Percentiles rank a stretch among this genome's conserved stretches.
These are phyloP conservation scores for Saccharomyces eubayanus DNA, from an alignment of 805 yeast species.

Conservation along the genomic window DNA sequence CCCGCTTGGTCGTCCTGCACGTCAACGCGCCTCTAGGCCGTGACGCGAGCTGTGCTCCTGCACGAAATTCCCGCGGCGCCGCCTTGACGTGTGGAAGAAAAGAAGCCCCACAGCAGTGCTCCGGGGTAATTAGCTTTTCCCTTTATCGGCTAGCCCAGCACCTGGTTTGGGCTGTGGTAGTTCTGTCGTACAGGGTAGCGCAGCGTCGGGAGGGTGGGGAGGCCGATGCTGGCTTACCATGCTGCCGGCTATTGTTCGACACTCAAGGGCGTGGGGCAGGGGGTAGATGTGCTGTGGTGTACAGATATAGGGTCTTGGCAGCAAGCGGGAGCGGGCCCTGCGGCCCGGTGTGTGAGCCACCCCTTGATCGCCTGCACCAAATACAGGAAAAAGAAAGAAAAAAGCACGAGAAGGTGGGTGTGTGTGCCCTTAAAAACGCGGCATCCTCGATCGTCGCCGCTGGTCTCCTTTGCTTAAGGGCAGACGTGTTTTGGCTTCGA, in stretches of 20 bases:
- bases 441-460: background rate
- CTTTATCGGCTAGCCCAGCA: background rate
- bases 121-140: background rate
- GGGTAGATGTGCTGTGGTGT: background rate
- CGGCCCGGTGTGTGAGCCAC: background rate
- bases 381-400: background rate
- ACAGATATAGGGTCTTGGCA: background rate
- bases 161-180: background rate
- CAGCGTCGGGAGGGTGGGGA: no score
- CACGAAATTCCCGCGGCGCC: background rate
- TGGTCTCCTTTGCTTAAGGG: background rate
- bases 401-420: background rate
- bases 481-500: background rate
- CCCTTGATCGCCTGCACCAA: background rate
- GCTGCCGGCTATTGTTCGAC: background rate
- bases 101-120: background rate
- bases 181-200: no score
- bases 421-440: background rate
- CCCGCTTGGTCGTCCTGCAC: background rate
- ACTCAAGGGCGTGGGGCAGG: background rate
- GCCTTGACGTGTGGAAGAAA: background rate
- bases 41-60: background rate
- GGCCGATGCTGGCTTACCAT: background rate
- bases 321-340: background rate
- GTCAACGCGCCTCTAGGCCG: background rate